Conservation (phyloP, 768 basidiomycete genomes). For the Agaricus sinodeliciosus region DNA sequence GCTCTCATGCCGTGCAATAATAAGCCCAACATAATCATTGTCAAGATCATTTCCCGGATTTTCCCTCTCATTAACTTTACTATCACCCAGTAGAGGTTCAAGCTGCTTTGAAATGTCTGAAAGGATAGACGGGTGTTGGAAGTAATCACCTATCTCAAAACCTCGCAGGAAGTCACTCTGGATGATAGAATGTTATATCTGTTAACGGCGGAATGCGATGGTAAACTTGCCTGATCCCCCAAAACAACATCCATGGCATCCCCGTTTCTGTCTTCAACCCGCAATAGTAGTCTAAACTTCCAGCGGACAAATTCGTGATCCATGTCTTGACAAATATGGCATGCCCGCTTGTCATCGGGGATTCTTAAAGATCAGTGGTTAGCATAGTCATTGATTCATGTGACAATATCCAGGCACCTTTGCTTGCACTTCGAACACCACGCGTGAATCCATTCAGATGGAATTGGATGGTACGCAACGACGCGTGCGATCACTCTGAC, state of each 20-base stretch:
- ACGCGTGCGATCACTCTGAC: constrained; percentile 43
- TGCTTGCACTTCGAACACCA: constrained; percentile 47
- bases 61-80: not conserved
- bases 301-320: constrained; percentile 42
- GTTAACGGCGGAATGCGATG: not conserved
- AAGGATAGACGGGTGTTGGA: not conserved
- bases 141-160: constrained; percentile 20
- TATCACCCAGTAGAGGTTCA: not conserved
- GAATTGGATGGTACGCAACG: constrained; percentile 49
- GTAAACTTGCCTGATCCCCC: constrained; percentile 34
- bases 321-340: constrained; percentile 47
- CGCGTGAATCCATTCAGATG: constrained; percentile 41
- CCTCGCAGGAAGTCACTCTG: constrained; percentile 41
- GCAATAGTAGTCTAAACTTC: constrained; percentile 42
- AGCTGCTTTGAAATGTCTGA: not conserved
- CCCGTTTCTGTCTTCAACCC: constrained; percentile 44
- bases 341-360: constrained; percentile 32
- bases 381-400: not conserved
- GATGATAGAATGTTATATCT: not conserved
- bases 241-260: constrained; percentile 37
- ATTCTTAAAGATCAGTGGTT: constrained; percentile 28
- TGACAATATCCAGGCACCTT: constrained; percentile 30
- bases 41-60: not conserved
- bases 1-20: constrained; percentile 3
- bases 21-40: not conserved